Conservation (phyloP, 2,329 filamentous ascomycete species). For the Aspergillus novoparasiticus region DNA sequence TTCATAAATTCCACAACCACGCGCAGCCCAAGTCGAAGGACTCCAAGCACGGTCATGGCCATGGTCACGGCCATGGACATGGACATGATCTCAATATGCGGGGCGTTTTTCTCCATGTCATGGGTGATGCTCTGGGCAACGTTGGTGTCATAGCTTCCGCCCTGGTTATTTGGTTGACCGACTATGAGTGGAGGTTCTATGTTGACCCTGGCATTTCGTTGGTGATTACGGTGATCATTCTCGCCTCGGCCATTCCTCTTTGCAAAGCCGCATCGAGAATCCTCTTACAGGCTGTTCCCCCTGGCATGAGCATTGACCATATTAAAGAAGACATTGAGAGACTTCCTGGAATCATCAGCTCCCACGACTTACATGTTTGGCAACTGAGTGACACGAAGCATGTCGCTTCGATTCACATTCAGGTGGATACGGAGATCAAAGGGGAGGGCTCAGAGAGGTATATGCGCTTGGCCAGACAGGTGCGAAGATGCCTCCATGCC, state of each 20-base stretch:
- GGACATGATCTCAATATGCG: constrained; percentile 81
- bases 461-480: constrained; percentile 83
- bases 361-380: constrained; percentile 97
- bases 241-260: constrained; percentile 54
- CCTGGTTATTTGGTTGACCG: constrained; percentile 87
- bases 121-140: constrained; percentile 52
- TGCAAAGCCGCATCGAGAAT: constrained; percentile 68
- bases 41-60: constrained; percentile 50
- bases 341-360: constrained; percentile 82
- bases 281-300: constrained; percentile 88
- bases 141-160: constrained; percentile 61
- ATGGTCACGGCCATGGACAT: constrained; percentile 36
- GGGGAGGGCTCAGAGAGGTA: constrained; percentile 76
- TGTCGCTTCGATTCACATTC: constrained; percentile 89
- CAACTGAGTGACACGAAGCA: constrained; percentile 94
- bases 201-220: constrained; percentile 90
- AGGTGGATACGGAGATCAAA: constrained; percentile 86
- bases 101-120: constrained; percentile 68
- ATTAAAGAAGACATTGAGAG: constrained; percentile 89
- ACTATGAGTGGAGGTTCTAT: constrained; percentile 80
- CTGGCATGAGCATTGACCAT: constrained; percentile 83
- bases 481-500: constrained; percentile 85
- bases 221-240: constrained; percentile 80
- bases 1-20: constrained; percentile 78
- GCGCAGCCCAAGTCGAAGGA: constrained; percentile 65